Evolutionary conservation across 352 stramenopile genomes (phyloP), one percentile per base, ranked within the genome.

Genomic region (Globisporangium alternatum): DNA sequence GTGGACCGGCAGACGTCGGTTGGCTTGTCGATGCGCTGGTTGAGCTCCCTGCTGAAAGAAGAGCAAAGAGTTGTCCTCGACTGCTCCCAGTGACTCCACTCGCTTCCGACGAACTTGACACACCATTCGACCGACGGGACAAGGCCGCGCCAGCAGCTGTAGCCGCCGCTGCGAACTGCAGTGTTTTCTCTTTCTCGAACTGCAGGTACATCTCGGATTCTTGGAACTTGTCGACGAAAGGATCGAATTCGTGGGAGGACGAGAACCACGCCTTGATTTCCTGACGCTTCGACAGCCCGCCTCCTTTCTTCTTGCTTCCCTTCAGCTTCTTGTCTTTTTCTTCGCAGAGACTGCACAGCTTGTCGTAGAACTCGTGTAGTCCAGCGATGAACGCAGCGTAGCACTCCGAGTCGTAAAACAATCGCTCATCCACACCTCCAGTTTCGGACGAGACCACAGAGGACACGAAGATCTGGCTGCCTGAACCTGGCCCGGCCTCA

Each of bases 181-280:
- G 37, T 22, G 19, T 53, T 19, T 45, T 55, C 25, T 85, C 72
- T 45, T 80, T 77, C 44, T 82, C 74, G 31, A 81, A 88, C 35
- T 62, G 65, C 33, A 75, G 39, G 22, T 86, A 80, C 47, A 91
- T 67, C 8, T 76, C 63, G 9, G 81, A 79, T 19, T 73, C 74
- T 17, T 83, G 60, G 37, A 93, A 91, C n/a, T 78, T 80, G 56
- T 91, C 76, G n/a, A 90, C 82, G 45, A 89, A 93, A 41, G 79
- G 76, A 58, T 93, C 85, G 47, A 89, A 91, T 22, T 93, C 85
- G 67, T 93, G 85, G 12, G 82, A 89, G 2, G 82, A 91, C 44
- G 83, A 91, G 47, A 93, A 93, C 85, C 85, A 93, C 39, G 85
- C 82, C 70, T 90, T 90, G 71, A 93, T 84, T 66, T 93, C 85